Evolutionary conservation across 805 yeast genomes (phyloP).

Genomic region (Pichia membranifaciens): DNA sequence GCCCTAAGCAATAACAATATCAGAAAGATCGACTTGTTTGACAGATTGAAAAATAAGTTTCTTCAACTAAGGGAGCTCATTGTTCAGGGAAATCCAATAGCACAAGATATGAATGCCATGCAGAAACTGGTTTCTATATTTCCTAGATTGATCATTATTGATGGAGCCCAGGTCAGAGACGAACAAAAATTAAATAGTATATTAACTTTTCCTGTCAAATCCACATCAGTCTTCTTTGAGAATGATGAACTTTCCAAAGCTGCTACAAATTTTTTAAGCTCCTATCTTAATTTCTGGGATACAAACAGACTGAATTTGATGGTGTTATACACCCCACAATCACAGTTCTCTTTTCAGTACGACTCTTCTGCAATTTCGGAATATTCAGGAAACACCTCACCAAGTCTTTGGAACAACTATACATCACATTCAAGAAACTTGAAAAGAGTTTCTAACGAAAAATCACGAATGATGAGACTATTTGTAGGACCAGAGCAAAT

Average conservation of each 20-base stretch:
- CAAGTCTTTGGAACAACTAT: constrained; percentile 55
- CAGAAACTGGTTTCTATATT: constrained; percentile 62
- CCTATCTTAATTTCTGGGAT: constrained; percentile 81
- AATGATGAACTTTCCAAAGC: constrained; percentile 61
- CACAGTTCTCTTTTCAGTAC: constrained; percentile 77
- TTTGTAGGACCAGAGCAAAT: constrained; percentile 68
- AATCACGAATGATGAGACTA: constrained; percentile 52
- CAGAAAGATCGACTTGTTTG: constrained; percentile 51
- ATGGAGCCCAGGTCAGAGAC: constrained; percentile 73
- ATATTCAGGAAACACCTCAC: constrained; percentile 17
- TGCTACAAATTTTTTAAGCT: constrained; percentile 72
- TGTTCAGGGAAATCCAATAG: constrained; percentile 72
- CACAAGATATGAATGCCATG: constrained; percentile 37
- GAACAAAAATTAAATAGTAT: constrained; percentile 51
- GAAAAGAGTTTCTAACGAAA: constrained; percentile 50
- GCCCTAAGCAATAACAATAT: constrained; percentile 76
- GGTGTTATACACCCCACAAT: constrained; percentile 70
- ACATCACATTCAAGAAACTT: constrained; percentile 73
- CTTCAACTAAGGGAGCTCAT: constrained; percentile 67
- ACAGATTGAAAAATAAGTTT: constrained; percentile 73
- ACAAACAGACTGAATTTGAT: constrained; percentile 61
- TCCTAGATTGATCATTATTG: constrained; percentile 75
- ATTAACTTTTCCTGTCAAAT: constrained; percentile 48
- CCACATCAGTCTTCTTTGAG: constrained; percentile 74
- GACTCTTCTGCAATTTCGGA: constrained; percentile 52